A percentile compares a stretch with the other conserved stretches of the same genome.
phyloP scores from a whole-genome alignment of 2,329 filamentous ascomycete genomes.

The Alternaria sp. region DNA sequence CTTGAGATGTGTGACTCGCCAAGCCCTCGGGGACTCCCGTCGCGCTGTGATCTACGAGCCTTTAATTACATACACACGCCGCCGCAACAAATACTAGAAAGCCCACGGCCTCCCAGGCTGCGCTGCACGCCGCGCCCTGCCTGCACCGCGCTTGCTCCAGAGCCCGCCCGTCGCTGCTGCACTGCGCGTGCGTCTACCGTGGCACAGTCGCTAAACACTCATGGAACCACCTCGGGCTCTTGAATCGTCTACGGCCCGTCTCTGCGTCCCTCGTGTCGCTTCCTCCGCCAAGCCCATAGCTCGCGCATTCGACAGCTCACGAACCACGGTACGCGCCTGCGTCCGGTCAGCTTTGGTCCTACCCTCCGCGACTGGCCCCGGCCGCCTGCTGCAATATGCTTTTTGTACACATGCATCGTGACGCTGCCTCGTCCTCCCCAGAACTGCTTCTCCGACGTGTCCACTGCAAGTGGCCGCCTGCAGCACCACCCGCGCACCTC shows the following conservation, averaged over 20 bases:
- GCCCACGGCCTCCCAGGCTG: background rate
- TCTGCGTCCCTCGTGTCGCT: constrained; percentile 21
- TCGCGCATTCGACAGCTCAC: constrained; percentile 19
- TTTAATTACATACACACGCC: constrained; percentile 23
- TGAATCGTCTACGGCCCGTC: constrained; percentile 29
- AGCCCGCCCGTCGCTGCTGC: background rate
- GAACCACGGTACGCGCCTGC: constrained; percentile 30
- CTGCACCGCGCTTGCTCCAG: constrained; percentile 8
- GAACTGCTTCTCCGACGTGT: constrained; percentile 2
- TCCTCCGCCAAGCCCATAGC: constrained; percentile 20
- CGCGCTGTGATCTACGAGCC: constrained; percentile 31
- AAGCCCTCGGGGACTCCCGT: constrained; percentile 27
- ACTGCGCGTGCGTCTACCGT: constrained; percentile 7
- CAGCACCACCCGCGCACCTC: constrained; percentile 24
- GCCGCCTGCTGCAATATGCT: background rate
- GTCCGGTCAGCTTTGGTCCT: constrained; percentile 5
- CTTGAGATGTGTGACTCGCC: constrained; percentile 27
- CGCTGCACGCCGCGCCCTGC: background rate
- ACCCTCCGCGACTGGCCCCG: constrained; percentile 8
- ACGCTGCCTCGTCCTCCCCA: background rate
- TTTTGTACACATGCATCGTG: background rate
- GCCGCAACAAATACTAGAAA: background rate
- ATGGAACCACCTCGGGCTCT: constrained; percentile 29
- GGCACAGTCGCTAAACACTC: constrained; percentile 5
- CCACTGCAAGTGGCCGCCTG: constrained; percentile 19